Evolutionary conservation across 495 filamentous ascomycete genomes (phyloP), one percentile per base, ranked within the genome.

Genomic region (Aspergillus olivimuriae): DNA sequence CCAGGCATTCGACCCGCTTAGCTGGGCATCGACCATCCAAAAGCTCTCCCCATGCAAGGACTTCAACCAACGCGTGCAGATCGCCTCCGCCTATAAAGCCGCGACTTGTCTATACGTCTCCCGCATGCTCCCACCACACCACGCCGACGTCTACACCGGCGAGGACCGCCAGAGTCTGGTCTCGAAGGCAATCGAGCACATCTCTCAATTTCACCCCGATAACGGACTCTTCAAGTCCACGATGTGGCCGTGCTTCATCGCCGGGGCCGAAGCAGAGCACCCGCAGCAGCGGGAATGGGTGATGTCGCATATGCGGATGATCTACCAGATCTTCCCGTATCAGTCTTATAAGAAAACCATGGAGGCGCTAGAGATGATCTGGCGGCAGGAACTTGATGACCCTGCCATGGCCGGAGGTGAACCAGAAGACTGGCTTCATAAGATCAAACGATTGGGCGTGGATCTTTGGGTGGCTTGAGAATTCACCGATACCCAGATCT

Each of bases 201-300:
- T 33, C 24, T 34, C 28, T 11, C 11, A 34, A 9, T n/a, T 34
- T 14, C 12, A 17, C 16, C 19, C 16, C 11, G 30, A 43, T 10
- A 34, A 24, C 22, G 41, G 22, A 2, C 23, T 46, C 1, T 39
- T 46, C 34, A 46, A 46, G 16, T 38, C 43, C 1, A 46, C n/a
- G 9, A 38, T 33, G 6, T 46, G 43, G 43, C 43, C 43, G 1
- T 19, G 4, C 18, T 39, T 28, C 43, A 32, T 46, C 8, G 43
- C 43, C 23, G 43, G 43, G 4, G 43, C 24, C 6, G 24, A 28
- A 28, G 24, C 6, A 5, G 11, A 5, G 5, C 6, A 28, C 11
- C 6, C 5, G 11, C 6, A 28, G 6, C 24, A 28, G 24, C 24
- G 24, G 5, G 6, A 11, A 11, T 28, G 24, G 24, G 5, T 5